Conservation (phyloP, 352 stramenopile species). For the Phytophthora meadii region DNA sequence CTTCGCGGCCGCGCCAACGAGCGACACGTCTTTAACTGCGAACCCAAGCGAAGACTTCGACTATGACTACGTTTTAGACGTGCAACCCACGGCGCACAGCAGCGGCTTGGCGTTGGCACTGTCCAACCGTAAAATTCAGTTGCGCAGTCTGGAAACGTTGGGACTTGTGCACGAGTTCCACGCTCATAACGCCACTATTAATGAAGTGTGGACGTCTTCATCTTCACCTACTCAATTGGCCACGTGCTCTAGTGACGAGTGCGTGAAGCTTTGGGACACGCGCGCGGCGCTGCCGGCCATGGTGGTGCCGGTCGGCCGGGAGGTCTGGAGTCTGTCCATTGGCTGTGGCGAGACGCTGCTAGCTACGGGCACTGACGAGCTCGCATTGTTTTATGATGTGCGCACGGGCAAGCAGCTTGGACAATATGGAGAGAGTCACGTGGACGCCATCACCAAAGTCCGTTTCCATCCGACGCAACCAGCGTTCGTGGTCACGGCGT, state of each 20-base stretch:
- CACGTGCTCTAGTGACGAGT: constrained; percentile 87
- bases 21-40: constrained; percentile 36
- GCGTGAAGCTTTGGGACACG: constrained; percentile 88
- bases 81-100: constrained; percentile 67
- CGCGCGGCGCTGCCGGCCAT: constrained; percentile 62
- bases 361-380: constrained; percentile 75
- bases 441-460: constrained; percentile 89
- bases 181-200: constrained; percentile 80
- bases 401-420: constrained; percentile 74
- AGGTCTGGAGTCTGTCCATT: constrained; percentile 86
- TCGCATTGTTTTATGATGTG: constrained; percentile 84
- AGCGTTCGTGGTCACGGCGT: constrained; percentile 88
- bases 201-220: constrained; percentile 82
- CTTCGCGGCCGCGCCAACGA: constrained; percentile 45
- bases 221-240: constrained; percentile 69
- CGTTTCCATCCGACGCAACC: constrained; percentile 83
- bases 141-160: constrained; percentile 76
- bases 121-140: constrained; percentile 70
- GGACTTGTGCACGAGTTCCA: constrained; percentile 72
- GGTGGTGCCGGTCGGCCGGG: constrained; percentile 64
- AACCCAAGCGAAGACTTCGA: constrained; percentile 75
- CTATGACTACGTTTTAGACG: constrained; percentile 88
- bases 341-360: constrained; percentile 81
- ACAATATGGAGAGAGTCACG: constrained; percentile 89
- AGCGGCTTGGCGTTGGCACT: constrained; percentile 71